phyloP scores from a whole-genome alignment of 352 stramenopile genomes.

The Phytophthora sansomeana region DNA sequence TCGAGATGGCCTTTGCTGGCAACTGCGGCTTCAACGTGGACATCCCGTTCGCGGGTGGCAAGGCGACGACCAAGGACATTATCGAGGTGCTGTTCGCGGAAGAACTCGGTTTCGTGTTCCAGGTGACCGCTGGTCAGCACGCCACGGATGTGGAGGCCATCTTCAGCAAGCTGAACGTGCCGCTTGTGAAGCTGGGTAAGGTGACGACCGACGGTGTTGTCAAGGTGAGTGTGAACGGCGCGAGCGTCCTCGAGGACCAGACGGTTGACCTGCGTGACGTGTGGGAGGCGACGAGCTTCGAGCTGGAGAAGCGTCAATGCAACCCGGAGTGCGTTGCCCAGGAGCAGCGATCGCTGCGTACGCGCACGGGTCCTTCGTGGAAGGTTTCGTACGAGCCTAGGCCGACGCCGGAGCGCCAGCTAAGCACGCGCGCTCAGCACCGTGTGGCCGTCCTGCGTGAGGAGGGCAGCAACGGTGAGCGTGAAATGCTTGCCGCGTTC shows the following conservation, averaged over 20 bases:
- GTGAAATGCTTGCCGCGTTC: slow-evolving; percentile 99
- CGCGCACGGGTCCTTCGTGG: slow-evolving; percentile 86
- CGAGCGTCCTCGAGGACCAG: slow-evolving; percentile 73
- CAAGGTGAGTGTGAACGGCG: slow-evolving; percentile 90
- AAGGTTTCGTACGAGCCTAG: slow-evolving; percentile 91
- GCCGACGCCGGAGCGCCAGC: slow-evolving; percentile 82
- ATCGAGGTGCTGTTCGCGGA: slow-evolving; percentile 95
- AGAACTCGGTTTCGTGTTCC: slow-evolving; percentile 97
- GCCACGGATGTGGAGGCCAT: slow-evolving; percentile 82
- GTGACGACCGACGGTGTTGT: slow-evolving; percentile 90
- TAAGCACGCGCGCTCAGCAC: slow-evolving; percentile 88
- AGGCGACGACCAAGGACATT: slow-evolving; percentile 64
- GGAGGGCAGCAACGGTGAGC: slow-evolving; percentile 99
- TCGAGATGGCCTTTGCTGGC: slow-evolving; percentile 99
- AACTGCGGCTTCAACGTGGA: slow-evolving; percentile 97
- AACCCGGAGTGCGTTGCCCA: slow-evolving; percentile 96
- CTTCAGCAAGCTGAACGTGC: slow-evolving; percentile 88
- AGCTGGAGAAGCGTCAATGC: slow-evolving; percentile 97
- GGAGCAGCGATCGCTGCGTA: slow-evolving; percentile 94
- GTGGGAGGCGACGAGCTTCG: slow-evolving; percentile 99
- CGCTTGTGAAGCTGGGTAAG: slow-evolving; percentile 91
- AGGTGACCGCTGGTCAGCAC: slow-evolving; percentile 84
- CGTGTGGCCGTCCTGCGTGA: slow-evolving; percentile 97
- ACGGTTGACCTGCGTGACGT: slow-evolving; percentile 93
- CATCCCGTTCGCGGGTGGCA: slow-evolving; percentile 65